phyloP scores from a whole-genome alignment of 176 grass and related monocot species.

The Aegilops speltoides region DNA sequence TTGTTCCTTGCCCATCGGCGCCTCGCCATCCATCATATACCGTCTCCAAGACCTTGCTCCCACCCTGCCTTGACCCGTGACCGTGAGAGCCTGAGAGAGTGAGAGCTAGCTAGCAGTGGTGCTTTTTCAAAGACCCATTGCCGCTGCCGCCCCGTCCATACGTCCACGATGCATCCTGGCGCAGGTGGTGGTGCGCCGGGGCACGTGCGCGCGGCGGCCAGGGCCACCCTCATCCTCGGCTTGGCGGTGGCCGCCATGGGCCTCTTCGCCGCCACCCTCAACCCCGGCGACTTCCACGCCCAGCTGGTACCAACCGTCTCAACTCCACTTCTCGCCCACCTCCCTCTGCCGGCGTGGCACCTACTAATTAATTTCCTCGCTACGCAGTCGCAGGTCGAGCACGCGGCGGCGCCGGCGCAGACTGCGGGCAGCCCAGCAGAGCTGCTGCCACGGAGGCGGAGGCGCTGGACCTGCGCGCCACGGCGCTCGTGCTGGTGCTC shows the following conservation, averaged over 20 bases:
- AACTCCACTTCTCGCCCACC: not conserved
- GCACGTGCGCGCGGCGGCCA: not conserved
- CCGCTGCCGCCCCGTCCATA: too few relatives aligned
- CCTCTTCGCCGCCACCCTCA: not conserved
- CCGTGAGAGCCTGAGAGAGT: too few relatives aligned
- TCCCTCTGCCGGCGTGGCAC: not conserved
- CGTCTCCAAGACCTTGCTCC: too few relatives aligned
- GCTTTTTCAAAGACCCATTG: too few relatives aligned
- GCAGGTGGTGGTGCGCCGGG: not conserved
- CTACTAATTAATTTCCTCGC: not conserved
- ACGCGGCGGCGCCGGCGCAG: not conserved
- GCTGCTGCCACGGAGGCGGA: not conserved
- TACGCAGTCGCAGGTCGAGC: not conserved
- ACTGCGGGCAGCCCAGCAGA: not conserved
- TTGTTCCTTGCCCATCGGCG: too few relatives aligned
- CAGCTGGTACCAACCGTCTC: not conserved
- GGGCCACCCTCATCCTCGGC: not conserved
- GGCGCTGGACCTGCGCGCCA: not conserved
- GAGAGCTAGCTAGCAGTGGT: too few relatives aligned
- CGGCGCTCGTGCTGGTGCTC: not conserved
- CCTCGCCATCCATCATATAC: too few relatives aligned
- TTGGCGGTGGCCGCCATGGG: not conserved
- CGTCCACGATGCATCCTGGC: not conserved
- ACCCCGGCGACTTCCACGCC: not conserved
- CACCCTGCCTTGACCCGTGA: too few relatives aligned